Evolutionary conservation across 345 rosid species (phyloP).

Genomic region (Lepidium didymum): DNA sequence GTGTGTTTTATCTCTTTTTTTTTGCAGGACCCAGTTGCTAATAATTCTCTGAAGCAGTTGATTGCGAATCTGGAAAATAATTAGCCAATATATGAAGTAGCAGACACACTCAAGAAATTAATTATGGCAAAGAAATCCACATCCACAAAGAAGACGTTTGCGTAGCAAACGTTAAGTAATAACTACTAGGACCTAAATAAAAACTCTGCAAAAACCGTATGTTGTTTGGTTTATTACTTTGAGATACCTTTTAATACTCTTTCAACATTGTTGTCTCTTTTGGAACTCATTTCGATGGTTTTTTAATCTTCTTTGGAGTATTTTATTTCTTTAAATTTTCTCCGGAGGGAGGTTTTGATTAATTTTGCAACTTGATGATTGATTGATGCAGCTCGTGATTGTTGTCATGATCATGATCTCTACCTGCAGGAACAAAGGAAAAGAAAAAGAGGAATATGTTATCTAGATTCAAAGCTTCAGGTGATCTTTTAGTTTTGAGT

Average conservation of each 20-base stretch:
- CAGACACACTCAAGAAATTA: no score
- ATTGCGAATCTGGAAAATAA: no score
- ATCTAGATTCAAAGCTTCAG: not conserved
- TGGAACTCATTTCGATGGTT: not conserved
- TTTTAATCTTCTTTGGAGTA: not conserved
- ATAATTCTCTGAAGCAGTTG: no score
- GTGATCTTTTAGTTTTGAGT: not conserved
- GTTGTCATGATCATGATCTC: not conserved
- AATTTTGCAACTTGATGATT: not conserved
- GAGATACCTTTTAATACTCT: not conserved
- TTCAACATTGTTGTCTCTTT: not conserved
- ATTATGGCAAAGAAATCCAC: no score
- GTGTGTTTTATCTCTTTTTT: no score
- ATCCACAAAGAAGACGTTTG: no score
- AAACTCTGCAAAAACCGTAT: no score
- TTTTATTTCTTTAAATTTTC: not conserved
- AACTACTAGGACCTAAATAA: no score
- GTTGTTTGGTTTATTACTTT: not conserved
- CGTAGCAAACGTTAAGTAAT: no score
- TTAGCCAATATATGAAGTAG: no score
- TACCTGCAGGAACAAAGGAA: not conserved
- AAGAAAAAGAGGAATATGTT: not conserved
- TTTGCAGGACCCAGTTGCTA: no score
- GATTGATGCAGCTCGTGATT: not conserved
- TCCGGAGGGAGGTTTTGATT: not conserved